A percentile compares a stretch with the other conserved stretches of the same genome.
Evolutionary conservation across 305 asterid genomes (phyloP).

Genomic region (Fraxinus platypoda): DNA sequence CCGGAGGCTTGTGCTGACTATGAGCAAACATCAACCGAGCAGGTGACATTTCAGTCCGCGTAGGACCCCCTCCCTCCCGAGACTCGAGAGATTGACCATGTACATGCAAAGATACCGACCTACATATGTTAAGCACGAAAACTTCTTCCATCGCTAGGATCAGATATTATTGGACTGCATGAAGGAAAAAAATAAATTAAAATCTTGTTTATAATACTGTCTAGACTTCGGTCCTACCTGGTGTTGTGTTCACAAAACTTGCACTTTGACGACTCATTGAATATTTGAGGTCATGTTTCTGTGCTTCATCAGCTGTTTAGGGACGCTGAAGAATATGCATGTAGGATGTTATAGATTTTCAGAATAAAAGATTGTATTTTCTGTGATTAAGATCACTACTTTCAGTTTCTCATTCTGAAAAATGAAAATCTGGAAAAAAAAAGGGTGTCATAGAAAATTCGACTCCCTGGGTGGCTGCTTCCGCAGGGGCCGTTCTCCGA

Average conservation of each 20-base stretch:
- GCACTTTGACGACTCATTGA: neutral
- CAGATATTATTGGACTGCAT: neutral
- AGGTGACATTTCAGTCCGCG: slow-evolving; percentile 68
- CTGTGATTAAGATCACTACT: neutral
- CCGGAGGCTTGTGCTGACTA: slow-evolving; percentile 83
- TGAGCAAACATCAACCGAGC: slow-evolving; percentile 55
- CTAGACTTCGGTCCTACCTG: neutral
- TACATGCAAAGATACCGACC: neutral
- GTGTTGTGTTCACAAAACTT: neutral
- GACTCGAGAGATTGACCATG: neutral
- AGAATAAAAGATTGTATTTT: neutral
- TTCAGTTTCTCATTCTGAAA: neutral
- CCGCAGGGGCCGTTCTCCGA: neutral
- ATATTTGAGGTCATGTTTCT: neutral
- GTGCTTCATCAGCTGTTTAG: neutral
- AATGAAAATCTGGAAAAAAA: neutral
- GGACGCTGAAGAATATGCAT: neutral
- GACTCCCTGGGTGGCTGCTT: neutral
- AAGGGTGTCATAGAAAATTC: neutral
- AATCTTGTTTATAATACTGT: neutral
- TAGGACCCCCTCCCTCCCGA: slow-evolving; percentile 12
- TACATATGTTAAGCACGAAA: neutral
- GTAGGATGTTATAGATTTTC: neutral
- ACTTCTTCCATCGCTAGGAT: neutral
- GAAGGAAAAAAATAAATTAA: neutral